Base-by-base conservation (phyloP, 179 eudicot species). In the Gypsophila paniculata region DNA sequence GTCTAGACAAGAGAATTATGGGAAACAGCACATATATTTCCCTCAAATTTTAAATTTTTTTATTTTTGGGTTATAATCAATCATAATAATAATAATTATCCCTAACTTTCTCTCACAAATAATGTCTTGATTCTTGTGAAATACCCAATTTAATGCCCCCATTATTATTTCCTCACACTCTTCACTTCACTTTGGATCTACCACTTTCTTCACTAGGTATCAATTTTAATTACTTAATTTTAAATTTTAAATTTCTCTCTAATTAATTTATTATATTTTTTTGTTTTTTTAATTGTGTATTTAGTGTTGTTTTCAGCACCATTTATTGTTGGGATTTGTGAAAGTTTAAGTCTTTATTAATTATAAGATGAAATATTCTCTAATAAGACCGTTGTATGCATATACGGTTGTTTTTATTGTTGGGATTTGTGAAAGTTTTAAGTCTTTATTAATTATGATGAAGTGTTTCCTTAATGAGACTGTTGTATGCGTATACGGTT, bases 111-210 rank as follows among this genome's bases (percentile, higher is more conserved):
- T 54, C 52, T 63, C 61, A 53, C n/a, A 29, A 29, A 29, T 52
- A 54, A 21, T 51, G 14, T 22, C 13, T 29, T 13, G 23, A 54
- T 8, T 21, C 11, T 21, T 6, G 46, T 2, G 11, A 0, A 42
- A 6, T 9, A 54, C 22, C 59, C 59, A 36, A 63, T 61, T 68
- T 23, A 54, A 15, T n/a, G 7, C 22, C 59, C 11, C 0, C 23
- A 54, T 0, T 18, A 3, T 18, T 53, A 5, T 8, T 60, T 68
- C 52, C 4, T 0, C 52, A 46, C 52, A 0, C 15, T 46, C 9
- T 46, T 46, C 49, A 68, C 29, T 61, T 26, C 60, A 19, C 21
- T 68, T 72, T 61, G 79, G 82, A 79, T 79, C 82, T 79, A 74
- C 82, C 71, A 51, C 48, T 54, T 54, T 72, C 59, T 67, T 58